Conservation (phyloP, 345 rosid species). For the Pistacia vera region DNA sequence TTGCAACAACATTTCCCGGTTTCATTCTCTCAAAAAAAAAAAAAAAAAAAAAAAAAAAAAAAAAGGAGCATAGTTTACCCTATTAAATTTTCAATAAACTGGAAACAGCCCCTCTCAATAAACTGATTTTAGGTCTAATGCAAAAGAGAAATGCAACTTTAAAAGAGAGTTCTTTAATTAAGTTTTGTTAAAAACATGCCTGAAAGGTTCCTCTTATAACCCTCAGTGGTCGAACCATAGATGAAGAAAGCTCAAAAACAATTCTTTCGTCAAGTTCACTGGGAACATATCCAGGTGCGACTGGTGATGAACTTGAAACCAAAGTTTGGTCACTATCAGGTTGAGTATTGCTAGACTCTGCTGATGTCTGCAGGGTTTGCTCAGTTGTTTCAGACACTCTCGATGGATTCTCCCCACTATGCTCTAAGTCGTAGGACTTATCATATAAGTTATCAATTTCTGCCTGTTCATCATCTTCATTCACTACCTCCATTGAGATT, state of each 20-base stretch:
- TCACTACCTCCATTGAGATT: slow-evolving; percentile 68
- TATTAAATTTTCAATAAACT: background rate
- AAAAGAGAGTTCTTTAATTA: background rate
- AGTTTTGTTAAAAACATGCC: slow-evolving; percentile 43
- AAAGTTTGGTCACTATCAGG: slow-evolving; percentile 51
- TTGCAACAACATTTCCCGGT: background rate
- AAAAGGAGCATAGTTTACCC: background rate
- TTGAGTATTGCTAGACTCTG: slow-evolving; percentile 52
- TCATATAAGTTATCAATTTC: slow-evolving; percentile 63
- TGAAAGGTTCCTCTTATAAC: slow-evolving; percentile 92
- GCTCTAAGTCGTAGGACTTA: slow-evolving; percentile 42
- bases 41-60: background rate
- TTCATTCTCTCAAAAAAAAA: slow-evolving; percentile 13
- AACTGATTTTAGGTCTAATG: background rate
- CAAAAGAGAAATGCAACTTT: background rate
- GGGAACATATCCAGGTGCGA: slow-evolving; percentile 86
- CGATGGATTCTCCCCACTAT: slow-evolving; percentile 42
- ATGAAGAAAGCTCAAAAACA: slow-evolving; percentile 86
- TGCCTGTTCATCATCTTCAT: slow-evolving; percentile 81
- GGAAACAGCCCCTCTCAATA: background rate
- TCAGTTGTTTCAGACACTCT: slow-evolving; percentile 51
- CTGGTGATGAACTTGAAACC: slow-evolving; percentile 55
- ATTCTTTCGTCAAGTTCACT: slow-evolving; percentile 91
- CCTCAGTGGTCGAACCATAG: slow-evolving; percentile 92
- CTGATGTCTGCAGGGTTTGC: slow-evolving; percentile 46